These are phyloP conservation scores for Sporisorium iseilematis-ciliati DNA, from an alignment of 1,284 basidiomycete genomes.

Conservation along the genomic window DNA sequence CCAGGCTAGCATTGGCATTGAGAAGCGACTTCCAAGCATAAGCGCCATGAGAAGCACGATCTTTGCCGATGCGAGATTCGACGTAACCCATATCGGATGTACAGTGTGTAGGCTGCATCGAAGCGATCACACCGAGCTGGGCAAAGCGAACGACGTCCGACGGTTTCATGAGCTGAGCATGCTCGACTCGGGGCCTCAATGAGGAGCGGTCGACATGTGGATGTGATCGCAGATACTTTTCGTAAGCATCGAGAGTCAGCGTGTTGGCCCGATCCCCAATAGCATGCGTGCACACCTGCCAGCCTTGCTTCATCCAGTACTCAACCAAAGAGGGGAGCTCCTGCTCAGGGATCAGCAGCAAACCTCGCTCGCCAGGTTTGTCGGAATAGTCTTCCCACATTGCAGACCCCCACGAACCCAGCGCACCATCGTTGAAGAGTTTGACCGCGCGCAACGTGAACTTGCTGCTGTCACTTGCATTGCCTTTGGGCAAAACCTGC, in stretches of 20 bases:
- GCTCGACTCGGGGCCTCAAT: constrained; percentile 84
- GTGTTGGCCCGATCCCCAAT: constrained; percentile 91
- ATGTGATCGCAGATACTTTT: constrained; percentile 32
- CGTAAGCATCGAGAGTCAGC: constrained; percentile 74
- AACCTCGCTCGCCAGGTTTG: constrained; percentile 65
- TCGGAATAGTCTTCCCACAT: constrained; percentile 85
- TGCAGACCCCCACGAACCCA: constrained; percentile 91
- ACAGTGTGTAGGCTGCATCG: constrained; percentile 91
- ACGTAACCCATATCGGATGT: constrained; percentile 87
- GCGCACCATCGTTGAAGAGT: constrained; percentile 84
- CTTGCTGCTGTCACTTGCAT: background rate
- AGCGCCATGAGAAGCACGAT: constrained; percentile 77
- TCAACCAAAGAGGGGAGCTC: constrained; percentile 38
- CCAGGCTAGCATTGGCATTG: constrained; percentile 73
- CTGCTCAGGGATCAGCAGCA: constrained; percentile 41
- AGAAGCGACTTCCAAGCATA: constrained; percentile 88
- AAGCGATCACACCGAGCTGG: constrained; percentile 84
- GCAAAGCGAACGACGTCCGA: constrained; percentile 80
- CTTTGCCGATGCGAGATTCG: constrained; percentile 50
- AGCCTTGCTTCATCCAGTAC: constrained; percentile 54
- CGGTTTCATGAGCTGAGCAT: constrained; percentile 80
- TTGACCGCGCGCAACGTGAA: constrained; percentile 75
- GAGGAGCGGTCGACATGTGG: constrained; percentile 4
- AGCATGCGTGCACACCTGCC: constrained; percentile 75
- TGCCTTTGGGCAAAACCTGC: constrained; percentile 9